A percentile compares a stretch with the other conserved stretches of the same genome.
These are phyloP conservation scores for Arabidopsis lyrata DNA, from an alignment of 441 rosid genomes.

Conservation along the genomic window DNA sequence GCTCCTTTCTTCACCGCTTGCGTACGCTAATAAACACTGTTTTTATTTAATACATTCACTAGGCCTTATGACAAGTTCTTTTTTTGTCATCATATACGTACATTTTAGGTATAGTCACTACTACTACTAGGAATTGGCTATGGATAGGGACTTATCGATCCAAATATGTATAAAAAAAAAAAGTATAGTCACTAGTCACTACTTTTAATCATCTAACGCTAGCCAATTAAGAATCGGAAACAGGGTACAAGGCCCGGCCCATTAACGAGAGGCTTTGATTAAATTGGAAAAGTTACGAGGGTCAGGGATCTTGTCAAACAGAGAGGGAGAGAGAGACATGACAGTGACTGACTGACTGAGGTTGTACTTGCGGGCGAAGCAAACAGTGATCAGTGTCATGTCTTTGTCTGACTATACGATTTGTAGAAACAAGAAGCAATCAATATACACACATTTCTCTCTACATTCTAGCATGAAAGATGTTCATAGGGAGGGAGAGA, in stretches of 20 bases:
- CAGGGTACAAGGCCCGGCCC: no score
- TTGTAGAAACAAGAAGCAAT: slow-evolving; percentile 22
- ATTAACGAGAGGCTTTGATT: no score
- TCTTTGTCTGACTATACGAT: slow-evolving; percentile 31
- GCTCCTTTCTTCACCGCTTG: slow-evolving; percentile 27
- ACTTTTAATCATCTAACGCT: no score
- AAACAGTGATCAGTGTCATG: slow-evolving; percentile 44
- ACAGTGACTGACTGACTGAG: slow-evolving; percentile 41
- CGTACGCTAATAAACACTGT: slow-evolving; percentile 7
- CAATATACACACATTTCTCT: neutral
- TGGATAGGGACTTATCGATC: no score
- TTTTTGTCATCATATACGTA: no score
- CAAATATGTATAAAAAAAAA: no score
- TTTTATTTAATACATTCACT: no score
- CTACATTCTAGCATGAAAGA: neutral
- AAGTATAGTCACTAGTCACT: no score
- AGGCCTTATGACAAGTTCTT: no score
- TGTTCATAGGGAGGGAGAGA: neutral
- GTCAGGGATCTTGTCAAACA: slow-evolving; percentile 39
- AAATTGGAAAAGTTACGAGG: neutral
- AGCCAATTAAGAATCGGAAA: no score
- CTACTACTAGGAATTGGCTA: no score
- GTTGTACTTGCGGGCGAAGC: slow-evolving; percentile 46
- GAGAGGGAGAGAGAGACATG: slow-evolving; percentile 4
- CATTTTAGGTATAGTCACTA: no score